phyloP scores from a whole-genome alignment of 192 early-diverging fungal species.

The Rhizoclosmatium globosum region DNA sequence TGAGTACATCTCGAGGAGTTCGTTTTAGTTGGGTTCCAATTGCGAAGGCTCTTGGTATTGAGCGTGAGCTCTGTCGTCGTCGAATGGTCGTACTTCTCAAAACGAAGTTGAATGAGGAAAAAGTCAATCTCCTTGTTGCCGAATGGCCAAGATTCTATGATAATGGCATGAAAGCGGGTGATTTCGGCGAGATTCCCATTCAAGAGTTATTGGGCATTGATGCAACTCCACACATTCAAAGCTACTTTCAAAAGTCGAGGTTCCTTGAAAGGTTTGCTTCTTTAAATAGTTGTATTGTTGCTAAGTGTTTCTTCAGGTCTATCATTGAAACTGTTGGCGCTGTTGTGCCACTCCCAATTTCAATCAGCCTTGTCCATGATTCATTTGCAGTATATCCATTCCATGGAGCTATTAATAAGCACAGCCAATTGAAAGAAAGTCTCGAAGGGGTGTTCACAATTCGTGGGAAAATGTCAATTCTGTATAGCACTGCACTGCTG shows the following conservation, averaged over 20 bases:
- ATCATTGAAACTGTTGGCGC: neutral
- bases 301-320: constrained; percentile 1
- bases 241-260: constrained; percentile 7
- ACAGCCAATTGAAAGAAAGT: constrained; percentile 15
- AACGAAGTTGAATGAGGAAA: constrained; percentile 25
- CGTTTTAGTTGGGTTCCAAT: constrained; percentile 48
- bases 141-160: constrained; percentile 37
- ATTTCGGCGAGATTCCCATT: constrained; percentile 12
- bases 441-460: constrained; percentile 28
- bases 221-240: constrained; percentile 7
- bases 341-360: neutral
- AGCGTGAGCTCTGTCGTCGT: constrained; percentile 41
- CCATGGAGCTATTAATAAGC: neutral
- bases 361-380: neutral
- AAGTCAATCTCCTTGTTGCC: constrained; percentile 36
- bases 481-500: constrained; percentile 35
- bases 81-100: constrained; percentile 28
- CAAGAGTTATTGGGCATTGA: constrained; percentile 7
- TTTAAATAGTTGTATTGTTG: constrained; percentile 21
- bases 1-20: neutral
- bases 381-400: constrained; percentile 5
- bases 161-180: constrained; percentile 31
- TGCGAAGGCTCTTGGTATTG: constrained; percentile 7
- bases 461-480: constrained; percentile 42
- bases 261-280: neutral